Base-by-base conservation (phyloP, 345 rosid species). In the Euphorbia pulcherrima region DNA sequence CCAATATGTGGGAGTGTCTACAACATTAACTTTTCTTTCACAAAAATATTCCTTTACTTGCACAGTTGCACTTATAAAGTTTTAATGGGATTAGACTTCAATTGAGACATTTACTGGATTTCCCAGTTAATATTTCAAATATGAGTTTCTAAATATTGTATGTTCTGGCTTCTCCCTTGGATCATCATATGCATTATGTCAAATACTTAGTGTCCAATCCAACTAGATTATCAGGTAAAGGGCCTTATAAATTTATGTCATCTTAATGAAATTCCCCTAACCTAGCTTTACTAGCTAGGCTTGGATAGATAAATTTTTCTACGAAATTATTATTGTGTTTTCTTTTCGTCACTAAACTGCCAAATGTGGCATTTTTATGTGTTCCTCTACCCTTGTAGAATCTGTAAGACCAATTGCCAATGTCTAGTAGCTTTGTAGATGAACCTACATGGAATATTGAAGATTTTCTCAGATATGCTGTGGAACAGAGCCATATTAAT, bases 41-140 rank as follows among this genome's bases (percentile, higher is more conserved):
- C 28, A 53, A 1, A 68, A 41, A 23, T n/a, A 1, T 64, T 47
- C 33, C 27, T 64, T 13, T 2, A 18, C 8, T 48, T 37, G 10
- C 13, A 21, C 29, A 18, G 3, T 48, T 37, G 10, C 13, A 21
- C 29, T 62, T 26, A 28, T 64, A 26, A 33, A 24, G 40, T 62
- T 16, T 17, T 64, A 26, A 33, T 26, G 40, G 56, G 50, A 24
- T 50, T 47, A 10, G 18, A 28, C 40, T 48, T 50, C 40, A 47
- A 28, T 50, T 33, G 47, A 65, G 14, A 7, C 30, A 33, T 51
- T 65, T 26, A 29, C 14, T 47, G 56, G 68, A 29, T 48, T 64
- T 5, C 33, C 23, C 6, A 1, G 27, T 48, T 48, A 20, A 47
- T 11, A 48, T 18, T 11, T 48, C 46, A 20, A 35, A 17, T 5